These are phyloP conservation scores for Hypomontagnella monticulosa DNA, from an alignment of 495 filamentous ascomycete genomes.

Conservation along the genomic window DNA sequence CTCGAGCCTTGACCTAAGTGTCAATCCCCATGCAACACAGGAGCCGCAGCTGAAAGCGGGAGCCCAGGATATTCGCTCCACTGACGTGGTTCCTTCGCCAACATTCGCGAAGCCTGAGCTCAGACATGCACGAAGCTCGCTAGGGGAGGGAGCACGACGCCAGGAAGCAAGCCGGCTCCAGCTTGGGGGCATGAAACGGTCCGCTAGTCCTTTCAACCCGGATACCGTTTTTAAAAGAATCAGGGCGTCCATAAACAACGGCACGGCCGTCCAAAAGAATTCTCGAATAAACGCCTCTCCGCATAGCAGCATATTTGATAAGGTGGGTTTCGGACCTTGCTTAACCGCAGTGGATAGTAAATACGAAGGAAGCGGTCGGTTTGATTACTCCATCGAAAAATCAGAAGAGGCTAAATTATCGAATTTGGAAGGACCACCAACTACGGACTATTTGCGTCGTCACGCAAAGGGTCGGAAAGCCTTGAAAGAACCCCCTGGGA, in stretches of 20 bases:
- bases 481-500: constrained; percentile 51
- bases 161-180: constrained; percentile 42
- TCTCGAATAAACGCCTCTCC: constrained; percentile 26
- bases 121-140: constrained; percentile 57
- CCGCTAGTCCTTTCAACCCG: constrained; percentile 60
- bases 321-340: constrained; percentile 59
- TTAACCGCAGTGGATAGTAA: constrained; percentile 60
- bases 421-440: constrained; percentile 45
- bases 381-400: constrained; percentile 50
- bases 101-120: constrained; percentile 60
- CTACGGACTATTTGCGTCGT: constrained; percentile 51
- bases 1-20: constrained; percentile 22
- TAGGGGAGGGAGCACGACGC: constrained; percentile 46
- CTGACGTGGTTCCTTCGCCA: constrained; percentile 21
- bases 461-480: constrained; percentile 48
- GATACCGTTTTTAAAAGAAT: constrained; percentile 64
- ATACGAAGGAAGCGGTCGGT: constrained; percentile 60
- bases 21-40: constrained; percentile 19
- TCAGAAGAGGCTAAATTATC: constrained; percentile 29
- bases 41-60: constrained; percentile 27
- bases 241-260: constrained; percentile 48
- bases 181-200: constrained; percentile 49
- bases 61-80: constrained; percentile 37
- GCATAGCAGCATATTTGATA: constrained; percentile 56
- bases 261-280: constrained; percentile 37